Percentiles rank a stretch among this genome's conserved stretches.
phyloP scores from a whole-genome alignment of 1,284 basidiomycete genomes.

The Volvariella surrecta region DNA sequence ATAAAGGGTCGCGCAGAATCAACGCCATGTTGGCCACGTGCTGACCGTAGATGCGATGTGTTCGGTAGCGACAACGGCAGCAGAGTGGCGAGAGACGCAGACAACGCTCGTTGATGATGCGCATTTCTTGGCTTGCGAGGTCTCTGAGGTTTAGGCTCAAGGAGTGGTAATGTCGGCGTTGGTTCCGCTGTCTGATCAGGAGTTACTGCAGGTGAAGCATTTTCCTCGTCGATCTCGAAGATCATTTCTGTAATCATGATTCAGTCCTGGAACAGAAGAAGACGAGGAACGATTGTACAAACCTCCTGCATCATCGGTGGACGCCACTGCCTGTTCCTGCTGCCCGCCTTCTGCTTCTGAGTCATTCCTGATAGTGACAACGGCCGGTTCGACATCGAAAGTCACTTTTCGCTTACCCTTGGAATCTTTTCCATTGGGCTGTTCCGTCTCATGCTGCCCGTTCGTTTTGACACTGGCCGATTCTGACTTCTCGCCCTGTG shows the following conservation, averaged over 20 bases:
- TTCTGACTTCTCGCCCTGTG: conserved; percentile 12
- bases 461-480: conserved; percentile 8
- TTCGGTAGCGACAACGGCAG: conserved; percentile 60
- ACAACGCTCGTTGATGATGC: conserved; percentile 29
- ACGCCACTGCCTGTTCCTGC: conserved; percentile 14
- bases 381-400: conserved; percentile 56
- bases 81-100: conserved; percentile 49
- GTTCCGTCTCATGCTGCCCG: conserved; percentile 12
- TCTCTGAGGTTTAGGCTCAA: conserved; percentile 23
- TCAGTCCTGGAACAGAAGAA: background rate
- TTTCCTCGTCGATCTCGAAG: conserved; percentile 60
- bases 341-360: conserved; percentile 21
- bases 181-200: conserved; percentile 20
- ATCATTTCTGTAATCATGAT: conserved; percentile 41
- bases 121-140: too few relatives aligned
- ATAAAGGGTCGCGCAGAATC: conserved; percentile 18
- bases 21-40: conserved; percentile 24
- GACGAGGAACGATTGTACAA: conserved; percentile 8
- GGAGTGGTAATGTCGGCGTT: conserved; percentile 30
- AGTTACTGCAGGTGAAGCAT: conserved; percentile 8
- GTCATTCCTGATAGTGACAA: conserved; percentile 35
- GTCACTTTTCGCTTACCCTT: conserved; percentile 66
- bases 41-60: conserved; percentile 42
- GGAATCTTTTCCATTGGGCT: conserved; percentile 20
- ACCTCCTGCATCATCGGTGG: conserved; percentile 28